Evolutionary conservation across 306 rosid genomes (phyloP).

Genomic region (Carpinus viminea): DNA sequence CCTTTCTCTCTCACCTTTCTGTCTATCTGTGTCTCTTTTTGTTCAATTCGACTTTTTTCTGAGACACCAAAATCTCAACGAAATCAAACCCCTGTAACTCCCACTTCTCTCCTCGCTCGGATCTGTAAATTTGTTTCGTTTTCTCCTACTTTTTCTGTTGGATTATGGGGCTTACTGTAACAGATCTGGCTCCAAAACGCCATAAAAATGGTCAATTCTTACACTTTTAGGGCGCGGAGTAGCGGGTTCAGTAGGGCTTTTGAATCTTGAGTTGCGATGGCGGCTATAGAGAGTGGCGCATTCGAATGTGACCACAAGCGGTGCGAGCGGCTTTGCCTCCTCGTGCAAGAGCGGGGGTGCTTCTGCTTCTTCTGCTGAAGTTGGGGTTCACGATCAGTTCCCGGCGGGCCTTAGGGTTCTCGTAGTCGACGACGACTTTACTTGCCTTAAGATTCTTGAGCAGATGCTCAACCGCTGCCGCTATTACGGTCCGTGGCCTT

Average conservation of each 20-base stretch:
- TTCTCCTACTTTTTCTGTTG: neutral
- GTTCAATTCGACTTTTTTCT: neutral
- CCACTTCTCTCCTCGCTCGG: neutral
- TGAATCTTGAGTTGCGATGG: conserved; percentile 29
- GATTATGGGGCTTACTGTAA: neutral
- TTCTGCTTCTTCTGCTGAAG: conserved; percentile 3
- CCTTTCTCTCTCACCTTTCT: too few relatives aligned
- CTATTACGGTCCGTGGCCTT: conserved; percentile 41
- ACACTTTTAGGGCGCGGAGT: neutral
- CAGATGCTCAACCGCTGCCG: conserved; percentile 41
- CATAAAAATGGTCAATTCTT: conserved; percentile 6
- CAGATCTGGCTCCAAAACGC: conserved; percentile 22
- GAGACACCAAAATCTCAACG: neutral
- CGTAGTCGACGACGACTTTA: conserved; percentile 57
- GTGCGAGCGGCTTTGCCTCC: conserved; percentile 26
- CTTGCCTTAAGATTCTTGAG: conserved; percentile 36
- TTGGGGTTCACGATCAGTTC: conserved; percentile 29
- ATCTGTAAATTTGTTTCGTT: neutral
- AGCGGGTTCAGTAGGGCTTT: neutral
- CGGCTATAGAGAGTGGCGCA: conserved; percentile 50
- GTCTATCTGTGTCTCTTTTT: neutral
- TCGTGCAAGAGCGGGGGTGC: conserved; percentile 25
- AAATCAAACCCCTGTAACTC: neutral
- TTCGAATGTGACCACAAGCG: conserved; percentile 34
- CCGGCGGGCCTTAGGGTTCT: conserved; percentile 57